Evolutionary conservation across 1,284 basidiomycete genomes (phyloP).

Genomic region (Trichosporon asahii): DNA sequence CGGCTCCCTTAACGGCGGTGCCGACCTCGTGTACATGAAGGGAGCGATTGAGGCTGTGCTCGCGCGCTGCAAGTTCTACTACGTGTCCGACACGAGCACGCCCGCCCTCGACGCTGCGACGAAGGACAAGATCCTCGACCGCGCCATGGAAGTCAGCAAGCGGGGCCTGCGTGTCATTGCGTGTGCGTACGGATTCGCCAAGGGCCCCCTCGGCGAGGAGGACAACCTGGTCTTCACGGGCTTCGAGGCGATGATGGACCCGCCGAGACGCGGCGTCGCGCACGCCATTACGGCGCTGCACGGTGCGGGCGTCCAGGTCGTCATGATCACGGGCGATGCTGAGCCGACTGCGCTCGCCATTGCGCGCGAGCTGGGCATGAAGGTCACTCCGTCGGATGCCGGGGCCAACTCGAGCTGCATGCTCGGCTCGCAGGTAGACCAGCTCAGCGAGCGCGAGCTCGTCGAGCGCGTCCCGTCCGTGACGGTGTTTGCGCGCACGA

Average conservation of each 20-base stretch:
- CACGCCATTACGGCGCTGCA: constrained; percentile 78
- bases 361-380: constrained; percentile 81
- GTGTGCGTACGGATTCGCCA: constrained; percentile 74
- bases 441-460: constrained; percentile 73
- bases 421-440: constrained; percentile 84
- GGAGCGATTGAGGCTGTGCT: constrained; percentile 87
- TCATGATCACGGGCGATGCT: constrained; percentile 98
- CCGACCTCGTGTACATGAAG: constrained; percentile 83
- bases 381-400: constrained; percentile 30
- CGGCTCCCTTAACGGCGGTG: constrained; percentile 59
- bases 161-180: constrained; percentile 82
- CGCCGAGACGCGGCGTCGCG: constrained; percentile 87
- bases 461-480: constrained; percentile 74
- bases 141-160: constrained; percentile 68
- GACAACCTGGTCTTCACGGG: constrained; percentile 78
- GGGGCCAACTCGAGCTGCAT: constrained; percentile 55
- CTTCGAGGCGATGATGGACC: constrained; percentile 93
- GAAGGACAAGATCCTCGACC: constrained; percentile 63
- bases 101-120: constrained; percentile 68
- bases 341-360: constrained; percentile 88
- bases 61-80: constrained; percentile 79
- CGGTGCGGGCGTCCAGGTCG: constrained; percentile 82
- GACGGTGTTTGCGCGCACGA: constrained; percentile 89
- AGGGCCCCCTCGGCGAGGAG: constrained; percentile 44
- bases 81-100: constrained; percentile 78